phyloP scores from a whole-genome alignment of 305 asterid genomes.

The Euphrasia arctica region DNA sequence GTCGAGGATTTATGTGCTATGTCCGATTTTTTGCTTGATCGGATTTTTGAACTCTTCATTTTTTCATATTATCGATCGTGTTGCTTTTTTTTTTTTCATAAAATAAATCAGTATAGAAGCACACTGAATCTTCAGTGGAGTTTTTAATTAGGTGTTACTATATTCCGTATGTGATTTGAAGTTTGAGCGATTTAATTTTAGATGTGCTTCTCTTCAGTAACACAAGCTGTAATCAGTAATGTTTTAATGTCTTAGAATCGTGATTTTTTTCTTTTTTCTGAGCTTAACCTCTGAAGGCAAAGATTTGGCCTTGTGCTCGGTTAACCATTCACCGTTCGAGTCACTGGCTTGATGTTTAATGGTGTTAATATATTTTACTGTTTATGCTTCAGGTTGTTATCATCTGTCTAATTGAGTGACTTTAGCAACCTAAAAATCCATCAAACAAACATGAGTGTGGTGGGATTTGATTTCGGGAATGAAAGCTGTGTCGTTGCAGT shows the following conservation, averaged over 20 bases:
- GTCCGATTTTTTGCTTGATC: not conserved
- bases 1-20: not conserved
- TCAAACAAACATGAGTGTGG: slow-evolving; percentile 85
- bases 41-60: not conserved
- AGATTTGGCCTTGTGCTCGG: not conserved
- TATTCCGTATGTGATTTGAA: not conserved
- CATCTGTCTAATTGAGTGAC: not conserved
- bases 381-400: slow-evolving; percentile 33
- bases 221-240: not conserved
- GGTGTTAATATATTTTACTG: not conserved
- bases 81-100: not conserved
- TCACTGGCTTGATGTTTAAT: not conserved
- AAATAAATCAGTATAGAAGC: too few relatives aligned
- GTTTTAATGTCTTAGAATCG: not conserved
- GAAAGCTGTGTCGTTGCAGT: slow-evolving; percentile 97
- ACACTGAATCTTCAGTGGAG: not conserved
- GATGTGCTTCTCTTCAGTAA: not conserved
- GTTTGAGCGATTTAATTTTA: not conserved
- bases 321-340: not conserved
- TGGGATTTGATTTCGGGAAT: slow-evolving; percentile 94
- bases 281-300: too few relatives aligned
- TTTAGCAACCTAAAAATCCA: not conserved
- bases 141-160: too few relatives aligned
- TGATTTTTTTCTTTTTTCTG: too few relatives aligned
- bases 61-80: not conserved